Evolutionary conservation across 768 basidiomycete genomes (phyloP), one percentile per base, ranked within the genome.

Genomic region (Serendipita sp.): DNA sequence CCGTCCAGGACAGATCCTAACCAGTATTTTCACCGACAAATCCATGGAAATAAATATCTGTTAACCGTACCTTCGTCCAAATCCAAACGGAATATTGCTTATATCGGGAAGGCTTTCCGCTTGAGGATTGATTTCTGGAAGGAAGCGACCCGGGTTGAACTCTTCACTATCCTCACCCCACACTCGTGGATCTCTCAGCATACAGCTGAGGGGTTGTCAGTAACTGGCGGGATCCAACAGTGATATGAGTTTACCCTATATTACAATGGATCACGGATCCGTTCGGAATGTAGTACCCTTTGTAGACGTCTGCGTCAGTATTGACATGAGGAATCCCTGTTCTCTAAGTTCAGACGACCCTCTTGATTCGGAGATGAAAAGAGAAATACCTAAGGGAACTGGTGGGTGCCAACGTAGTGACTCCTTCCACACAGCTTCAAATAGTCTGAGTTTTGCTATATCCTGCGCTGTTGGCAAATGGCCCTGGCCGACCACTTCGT

Each of bases 401-500:
- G 36, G 28, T 10, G 56, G 56, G 10, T 38, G n/a, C 30, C 28
- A 60, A n/a, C 56, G 56, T 8, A 34, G 36, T 4, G 56, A 60
- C 44, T 73, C 72, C 30, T 67, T 47, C 58, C 66, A 68, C 32
- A 71, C 8, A 13, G 72, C 72, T 48, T 75, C 71, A 36, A 69
- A 70, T 2, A 74, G 62, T 1, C 70, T 70, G 34, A 75, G 75
- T 44, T 77, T 72, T 3, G 70, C 65, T 3, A 70, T 68, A 18
- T 65, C 64, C 2, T 70, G 11, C 35, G 34, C 69, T 5, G 77
- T 66, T 36, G 73, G 68, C 2, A 65, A 60, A n/a, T 74, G 67
- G 30, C 76, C 72, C 70, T 80, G 78, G 35, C 70, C 71, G 13
- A 76, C 74, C 16, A 75, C 75, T 35, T 68, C 67, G 5, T 67